Base-by-base conservation (phyloP, 768 basidiomycete species). In the Thelephora aurantiotincta region DNA sequence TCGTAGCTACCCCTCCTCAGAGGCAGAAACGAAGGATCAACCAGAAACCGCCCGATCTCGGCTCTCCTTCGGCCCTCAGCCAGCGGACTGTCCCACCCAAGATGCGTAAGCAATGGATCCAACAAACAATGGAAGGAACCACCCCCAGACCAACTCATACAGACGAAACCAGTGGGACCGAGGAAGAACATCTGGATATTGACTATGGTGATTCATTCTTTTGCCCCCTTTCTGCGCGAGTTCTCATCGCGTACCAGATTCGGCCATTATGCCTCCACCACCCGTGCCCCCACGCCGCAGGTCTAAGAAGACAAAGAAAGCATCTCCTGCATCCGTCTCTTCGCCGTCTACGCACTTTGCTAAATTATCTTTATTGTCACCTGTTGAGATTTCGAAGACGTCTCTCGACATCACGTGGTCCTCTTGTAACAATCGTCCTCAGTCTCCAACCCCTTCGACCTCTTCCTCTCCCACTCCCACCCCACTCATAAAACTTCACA, bases 341-440 rank as follows among this genome's bases (percentile, higher is more conserved):
- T 76, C 75, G 0, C 74, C 74, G 1, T 67, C 75, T 0, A 58
- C 63, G 3, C 65, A 73, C 0, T 78, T 78, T 50, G 70, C 77
- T 41, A 72, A 69, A 44, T 63, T 78, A 35, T 76, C 77, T 1
- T 50, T 77, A 51, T 52, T 71, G 53, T 63, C 63, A 41, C 64
- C 67, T 46, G 50, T 52, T 14, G 38, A 41, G 5, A 41, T 30
- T 9, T 30, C 26, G 26, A 30, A 30, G 26, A 9, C 26, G 26
- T 30, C 26, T 30, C 26, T 30, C 26, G 26, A 30, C 26, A 9
- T 30, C 9, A 9, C 26, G 9, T 30, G 5, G 5, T 30, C 26
- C 4, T 30, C 26, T 30, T 30, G 4, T 30, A 30, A 30, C 26
- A 30, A 30, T 9, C 26, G 26, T 30, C 26, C 26, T 9, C 26